Evolutionary conservation across 257 asterid genomes (phyloP), one percentile per base, ranked within the genome.

Genomic region (Rauvolfia tetraphylla): DNA sequence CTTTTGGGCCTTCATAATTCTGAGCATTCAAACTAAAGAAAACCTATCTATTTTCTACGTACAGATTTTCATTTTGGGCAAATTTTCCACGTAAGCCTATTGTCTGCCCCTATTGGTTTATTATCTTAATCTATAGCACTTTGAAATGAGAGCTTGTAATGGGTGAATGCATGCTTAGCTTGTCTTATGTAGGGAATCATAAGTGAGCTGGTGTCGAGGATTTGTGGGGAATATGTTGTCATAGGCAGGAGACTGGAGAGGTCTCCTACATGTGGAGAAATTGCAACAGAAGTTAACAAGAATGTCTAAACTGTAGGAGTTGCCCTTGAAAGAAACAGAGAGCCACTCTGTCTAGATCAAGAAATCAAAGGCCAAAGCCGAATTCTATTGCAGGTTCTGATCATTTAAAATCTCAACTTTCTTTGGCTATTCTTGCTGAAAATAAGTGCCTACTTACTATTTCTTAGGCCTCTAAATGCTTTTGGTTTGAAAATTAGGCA

Each of bases 301-400:
- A 78, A 85, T 38, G 66, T 82, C 41, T 81, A 82, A 61, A 76
- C 83, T 18, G 89, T 90, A 8, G 83, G 84, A 63, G 78, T 90
- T 68, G 90, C 89, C 17, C 76, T 81, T 38, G 87, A 87, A 76
- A 87, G 90, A 76, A 82, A 56, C 78, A 84, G 86, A 77, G 75
- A 80, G 20, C 90, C 86, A 39, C 82, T 88, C 44, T 90, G 92
- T 72, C 82, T 90, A 4, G 92, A 88, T 73, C 86, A 82, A 78
- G 66, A 84, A 61, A 81, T 81, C 65, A 79, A 85, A 41, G 75
- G 57, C 77, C 84, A 71, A 13, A 88, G 86, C 33, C 80, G 75
- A 88, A 79, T 85, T 86, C 84, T 89, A 59, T 79, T 90, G 76
- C 89, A 90, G 95, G 95, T 90, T 76, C 58, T 72, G 41, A 67